Conservation (phyloP, 2,329 filamentous ascomycete genomes). For the Daldinia eschscholtzii region DNA sequence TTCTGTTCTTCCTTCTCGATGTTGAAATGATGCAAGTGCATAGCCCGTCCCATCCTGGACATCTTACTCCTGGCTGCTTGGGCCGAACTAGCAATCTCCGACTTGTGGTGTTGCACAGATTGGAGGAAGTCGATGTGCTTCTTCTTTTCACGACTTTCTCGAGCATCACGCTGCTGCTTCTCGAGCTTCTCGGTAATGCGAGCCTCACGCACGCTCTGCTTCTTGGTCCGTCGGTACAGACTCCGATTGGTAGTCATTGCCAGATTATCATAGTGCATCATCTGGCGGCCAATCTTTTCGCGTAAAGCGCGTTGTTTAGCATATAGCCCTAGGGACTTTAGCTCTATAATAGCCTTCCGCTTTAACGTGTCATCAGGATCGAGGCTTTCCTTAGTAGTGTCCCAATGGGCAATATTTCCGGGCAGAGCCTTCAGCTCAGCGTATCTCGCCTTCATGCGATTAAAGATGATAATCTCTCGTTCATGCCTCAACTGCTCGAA, state of each 20-base stretch:
- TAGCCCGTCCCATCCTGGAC: slow-evolving; percentile 88
- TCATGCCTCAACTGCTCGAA: slow-evolving; percentile 88
- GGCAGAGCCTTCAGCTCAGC: slow-evolving; percentile 85
- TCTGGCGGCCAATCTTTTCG: slow-evolving; percentile 87
- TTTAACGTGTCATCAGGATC: slow-evolving; percentile 86
- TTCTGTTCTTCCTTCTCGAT: slow-evolving; percentile 99
- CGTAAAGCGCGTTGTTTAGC: slow-evolving; percentile 89
- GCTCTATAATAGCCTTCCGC: slow-evolving; percentile 91
- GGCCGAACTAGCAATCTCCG: slow-evolving; percentile 79
- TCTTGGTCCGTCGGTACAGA: slow-evolving; percentile 94
- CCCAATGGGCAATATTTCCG: slow-evolving; percentile 89
- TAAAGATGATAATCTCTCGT: slow-evolving; percentile 88
- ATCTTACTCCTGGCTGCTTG: slow-evolving; percentile 77
- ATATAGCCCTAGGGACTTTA: slow-evolving; percentile 90
- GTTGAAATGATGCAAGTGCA: slow-evolving; percentile 90
- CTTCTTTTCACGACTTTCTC: slow-evolving; percentile 97
- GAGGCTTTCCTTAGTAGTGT: slow-evolving; percentile 75
- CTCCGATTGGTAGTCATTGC: slow-evolving; percentile 97
- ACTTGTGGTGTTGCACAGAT: slow-evolving; percentile 84
- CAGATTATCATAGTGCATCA: slow-evolving; percentile 95
- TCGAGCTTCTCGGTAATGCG: slow-evolving; percentile 98
- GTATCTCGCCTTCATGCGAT: slow-evolving; percentile 87
- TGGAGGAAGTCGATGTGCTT: slow-evolving; percentile 94
- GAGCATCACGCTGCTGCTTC: slow-evolving; percentile 97
- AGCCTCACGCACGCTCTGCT: slow-evolving; percentile 93